Base-by-base conservation (phyloP, 106 monocot genomes). In the Acorus calamus region DNA sequence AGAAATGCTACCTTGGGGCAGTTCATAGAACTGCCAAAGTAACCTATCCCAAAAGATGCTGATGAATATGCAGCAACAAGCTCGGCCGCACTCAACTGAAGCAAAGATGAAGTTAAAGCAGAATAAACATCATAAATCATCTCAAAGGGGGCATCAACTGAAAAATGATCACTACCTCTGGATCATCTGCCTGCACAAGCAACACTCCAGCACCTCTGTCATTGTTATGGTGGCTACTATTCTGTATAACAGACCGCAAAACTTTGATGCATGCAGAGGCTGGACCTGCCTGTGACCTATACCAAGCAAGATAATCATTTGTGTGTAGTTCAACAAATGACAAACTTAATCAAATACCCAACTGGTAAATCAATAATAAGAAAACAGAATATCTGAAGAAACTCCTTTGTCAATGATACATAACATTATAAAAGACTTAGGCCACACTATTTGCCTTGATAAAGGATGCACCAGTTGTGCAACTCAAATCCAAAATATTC, bases 61-160 rank as follows among this genome's bases (percentile, higher is more conserved):
- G 96, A 91, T 14, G 88, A 91, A 71, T 83, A 88, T 42, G 91
- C 91, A 44, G 91, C 96, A 71, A 84, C 87, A 58, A 98, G 59
- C 66, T 98, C 91, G 42, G 79, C 79, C 44, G 85, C 76, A 61
- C 83, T 79, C 60, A 98, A 57, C 7, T 7, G 3, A 53, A 63
- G 41, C 44, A 46, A 54, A 12, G 76, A 60, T 62, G 70, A 47
- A 52, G 49, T 68, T 86, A 80, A 56, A 74, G 43, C 51, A 11
- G n/a, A 14, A 54, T 3, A 61, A 63, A 41, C 11, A 3, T 1
- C 28, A 28, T 1, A 14, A 69, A 51, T 7, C 6, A 12, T 50
- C 50, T 42, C 50, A 45, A 44, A 6, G 46, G 52, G n/a, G 55
- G 47, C 6, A 14, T 9, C 45, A 12, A 47, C 12, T 11, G 10